Base-by-base conservation (phyloP, 768 basidiomycete genomes). In the Ephemerocybe angulata region DNA sequence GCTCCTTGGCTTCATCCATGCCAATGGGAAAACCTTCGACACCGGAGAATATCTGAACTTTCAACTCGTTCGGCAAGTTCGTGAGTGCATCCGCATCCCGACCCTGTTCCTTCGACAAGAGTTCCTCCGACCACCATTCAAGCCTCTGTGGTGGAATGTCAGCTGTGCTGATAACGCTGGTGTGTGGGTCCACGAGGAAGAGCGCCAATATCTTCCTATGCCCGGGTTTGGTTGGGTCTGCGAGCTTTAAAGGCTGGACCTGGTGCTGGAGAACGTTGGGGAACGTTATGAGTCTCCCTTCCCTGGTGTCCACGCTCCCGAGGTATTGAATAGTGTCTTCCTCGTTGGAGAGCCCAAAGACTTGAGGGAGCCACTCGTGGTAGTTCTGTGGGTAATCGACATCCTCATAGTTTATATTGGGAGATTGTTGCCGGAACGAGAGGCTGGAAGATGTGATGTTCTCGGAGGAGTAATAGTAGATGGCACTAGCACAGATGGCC, bases 131-230 rank as follows among this genome's bases (percentile, higher is more conserved):
- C 63, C 68, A 65, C 67, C 68, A 71, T 11, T 67, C 63, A 28
- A 53, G 46, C 50, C 64, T 64, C 54, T 70, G 70, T 15, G 59
- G 60, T 0, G 67, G 66, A 3, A 70, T 60, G 40, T 65, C 55
- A 8, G 61, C 56, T 1, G 69, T 62, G 7, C 67, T 67, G 19
- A 63, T 50, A 13, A 70, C 59, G 29, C 53, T 56, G 42, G 57
- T 42, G 44, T 64, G 56, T 1, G 69, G 68, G 51, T 75, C 72
- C 47, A 74, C 67, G 35, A 76, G 68, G 60, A 72, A 73, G 13
- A 77, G 58, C 1, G 68, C 70, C 12, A 77, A 58, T 22, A 77
- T 70, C 59, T 72, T 77, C 46, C 75, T 63, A 53, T 72, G 64
- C 2, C 74, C 76, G 4, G 71, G 71, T 50, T 69, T 69, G 13